A percentile compares a stretch with the other conserved stretches of the same genome.
These are phyloP conservation scores for Magnaporthiopsis rhizophila DNA, from an alignment of 2,329 filamentous ascomycete genomes.

Conservation along the genomic window DNA sequence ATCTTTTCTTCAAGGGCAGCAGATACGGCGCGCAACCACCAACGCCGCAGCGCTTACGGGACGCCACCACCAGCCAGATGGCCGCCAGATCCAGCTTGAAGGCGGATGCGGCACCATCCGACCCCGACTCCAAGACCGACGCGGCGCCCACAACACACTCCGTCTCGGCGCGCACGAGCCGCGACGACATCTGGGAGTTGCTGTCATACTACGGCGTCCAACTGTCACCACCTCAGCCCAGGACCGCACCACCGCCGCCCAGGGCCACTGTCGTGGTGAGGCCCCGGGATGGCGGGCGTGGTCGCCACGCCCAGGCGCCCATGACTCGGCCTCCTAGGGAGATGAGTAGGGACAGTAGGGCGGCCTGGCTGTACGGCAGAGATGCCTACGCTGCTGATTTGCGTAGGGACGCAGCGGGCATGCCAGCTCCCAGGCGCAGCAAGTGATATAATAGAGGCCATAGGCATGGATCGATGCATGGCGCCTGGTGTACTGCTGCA, in stretches of 20 bases:
- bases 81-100: too few species aligned
- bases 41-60: conserved; percentile 3
- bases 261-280: background rate
- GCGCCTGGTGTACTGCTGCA: too few species aligned
- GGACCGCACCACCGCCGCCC: too few species aligned
- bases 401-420: background rate
- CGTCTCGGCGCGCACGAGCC: background rate
- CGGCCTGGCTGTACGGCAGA: background rate
- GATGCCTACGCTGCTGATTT: background rate
- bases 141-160: background rate
- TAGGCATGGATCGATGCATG: too few species aligned
- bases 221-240: too few species aligned
- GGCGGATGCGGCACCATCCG: background rate
- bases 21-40: background rate
- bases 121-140: background rate
- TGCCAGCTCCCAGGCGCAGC: background rate
- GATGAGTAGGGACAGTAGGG: background rate
- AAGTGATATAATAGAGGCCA: background rate
- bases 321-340: background rate
- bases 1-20: background rate
- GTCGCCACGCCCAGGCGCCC: background rate
- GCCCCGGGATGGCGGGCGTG: too few species aligned
- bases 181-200: background rate
- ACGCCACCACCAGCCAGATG: conserved; percentile 1
- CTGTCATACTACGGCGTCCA: background rate